A percentile compares a stretch with the other conserved stretches of the same genome.
phyloP scores from a whole-genome alignment of 2,329 filamentous ascomycete genomes.

The Fusarium goolgardi region DNA sequence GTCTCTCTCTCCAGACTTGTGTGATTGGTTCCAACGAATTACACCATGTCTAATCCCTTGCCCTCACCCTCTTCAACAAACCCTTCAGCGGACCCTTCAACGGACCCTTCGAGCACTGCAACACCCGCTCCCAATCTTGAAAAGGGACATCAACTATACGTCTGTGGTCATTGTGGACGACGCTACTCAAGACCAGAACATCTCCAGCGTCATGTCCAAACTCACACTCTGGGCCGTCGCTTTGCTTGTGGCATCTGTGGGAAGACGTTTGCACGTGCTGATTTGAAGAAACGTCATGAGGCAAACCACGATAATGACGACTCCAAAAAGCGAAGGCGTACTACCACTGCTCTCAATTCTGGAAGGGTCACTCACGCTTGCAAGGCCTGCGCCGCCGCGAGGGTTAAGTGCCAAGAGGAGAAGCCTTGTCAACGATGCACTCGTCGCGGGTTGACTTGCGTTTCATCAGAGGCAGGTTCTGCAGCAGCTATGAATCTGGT shows the following conservation, averaged over 20 bases:
- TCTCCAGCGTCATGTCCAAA: constrained; percentile 63
- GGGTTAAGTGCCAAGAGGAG: constrained; percentile 66
- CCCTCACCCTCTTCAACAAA: constrained; percentile 41
- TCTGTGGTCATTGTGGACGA: constrained; percentile 63
- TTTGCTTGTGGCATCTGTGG: constrained; percentile 63
- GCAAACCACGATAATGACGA: constrained; percentile 63
- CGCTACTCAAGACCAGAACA: constrained; percentile 66
- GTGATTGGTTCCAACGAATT: constrained; percentile 15
- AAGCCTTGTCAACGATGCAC: constrained; percentile 66
- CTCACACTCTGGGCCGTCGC: constrained; percentile 62
- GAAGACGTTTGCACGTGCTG: constrained; percentile 65
- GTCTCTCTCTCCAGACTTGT: constrained; percentile 7
- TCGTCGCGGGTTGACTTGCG: constrained; percentile 60
- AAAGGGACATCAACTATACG: constrained; percentile 55
- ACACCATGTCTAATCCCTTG: constrained; percentile 49
- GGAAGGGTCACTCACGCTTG: constrained; percentile 66
- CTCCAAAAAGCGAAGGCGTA: constrained; percentile 60
- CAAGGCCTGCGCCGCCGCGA: constrained; percentile 61
- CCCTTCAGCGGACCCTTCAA: neutral
- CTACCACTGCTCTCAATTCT: constrained; percentile 57
- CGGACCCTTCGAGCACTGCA: neutral
- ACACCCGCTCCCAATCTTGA: constrained; percentile 38
- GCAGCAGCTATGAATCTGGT: constrained; percentile 58
- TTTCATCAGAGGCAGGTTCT: constrained; percentile 53
- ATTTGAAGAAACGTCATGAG: constrained; percentile 64